A percentile compares a stretch with the other conserved stretches of the same genome.
These are phyloP conservation scores for Acer saccharum DNA, from an alignment of 345 rosid species.

Conservation along the genomic window DNA sequence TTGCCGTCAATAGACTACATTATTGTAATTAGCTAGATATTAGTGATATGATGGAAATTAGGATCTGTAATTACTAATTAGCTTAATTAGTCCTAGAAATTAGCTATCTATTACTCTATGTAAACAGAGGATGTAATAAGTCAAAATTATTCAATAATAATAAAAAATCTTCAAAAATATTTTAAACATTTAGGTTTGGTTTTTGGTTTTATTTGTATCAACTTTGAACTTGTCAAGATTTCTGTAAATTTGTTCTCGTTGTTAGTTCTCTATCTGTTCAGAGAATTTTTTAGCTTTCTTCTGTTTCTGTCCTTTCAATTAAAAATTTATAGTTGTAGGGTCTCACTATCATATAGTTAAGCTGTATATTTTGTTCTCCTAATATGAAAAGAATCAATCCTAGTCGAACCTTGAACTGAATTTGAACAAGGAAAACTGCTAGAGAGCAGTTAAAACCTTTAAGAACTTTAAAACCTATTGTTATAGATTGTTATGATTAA, in stretches of 20 bases:
- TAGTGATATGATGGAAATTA: no score
- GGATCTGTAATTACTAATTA: no score
- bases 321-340: background rate
- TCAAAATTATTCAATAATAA: no score
- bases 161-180: background rate
- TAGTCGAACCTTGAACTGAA: background rate
- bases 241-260: background rate
- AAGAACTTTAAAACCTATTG: background rate
- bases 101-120: no score
- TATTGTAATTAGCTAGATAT: no score
- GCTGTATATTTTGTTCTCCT: background rate
- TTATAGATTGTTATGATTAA: background rate
- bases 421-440: background rate
- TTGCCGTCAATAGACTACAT: no score
- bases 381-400: background rate
- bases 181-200: background rate
- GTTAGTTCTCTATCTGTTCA: background rate
- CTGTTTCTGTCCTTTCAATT: background rate
- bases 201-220: background rate
- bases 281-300: background rate
- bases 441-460: background rate
- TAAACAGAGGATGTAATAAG: no score
- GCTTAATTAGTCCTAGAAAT: no score
- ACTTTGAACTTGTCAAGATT: background rate
- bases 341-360: background rate